phyloP scores from a whole-genome alignment of 2,329 filamentous ascomycete species.

The Fusarium nisikadoi region DNA sequence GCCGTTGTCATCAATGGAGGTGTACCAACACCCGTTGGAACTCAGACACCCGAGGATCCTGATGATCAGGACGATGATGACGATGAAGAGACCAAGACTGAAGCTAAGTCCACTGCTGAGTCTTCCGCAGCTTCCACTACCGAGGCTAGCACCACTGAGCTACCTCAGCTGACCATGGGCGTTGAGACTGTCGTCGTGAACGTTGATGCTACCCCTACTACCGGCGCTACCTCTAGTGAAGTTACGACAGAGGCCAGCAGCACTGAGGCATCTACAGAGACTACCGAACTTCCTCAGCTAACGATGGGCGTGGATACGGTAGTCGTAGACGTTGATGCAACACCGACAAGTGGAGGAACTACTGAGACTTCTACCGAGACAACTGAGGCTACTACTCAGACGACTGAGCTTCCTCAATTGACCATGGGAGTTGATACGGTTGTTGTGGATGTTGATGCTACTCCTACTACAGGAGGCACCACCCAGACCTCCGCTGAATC shows the following conservation, averaged over 20 bases:
- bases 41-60: not conserved
- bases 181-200: not conserved
- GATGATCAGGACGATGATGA: not conserved
- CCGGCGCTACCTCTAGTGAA: not conserved
- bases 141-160: not conserved
- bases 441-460: not conserved
- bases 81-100: not conserved
- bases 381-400: not conserved
- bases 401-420: not conserved
- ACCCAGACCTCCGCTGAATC: not conserved
- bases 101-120: not conserved
- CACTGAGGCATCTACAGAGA: not conserved
- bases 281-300: not conserved
- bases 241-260: not conserved
- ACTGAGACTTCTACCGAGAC: not conserved
- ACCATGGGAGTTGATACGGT: not conserved
- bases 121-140: not conserved
- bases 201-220: not conserved
- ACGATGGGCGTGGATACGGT: conserved; percentile 1
- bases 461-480: not conserved
- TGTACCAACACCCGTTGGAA: not conserved
- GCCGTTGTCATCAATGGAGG: conserved; percentile 2
- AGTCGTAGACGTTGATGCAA: not conserved
- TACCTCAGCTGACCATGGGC: not conserved
- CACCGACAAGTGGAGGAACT: not conserved